Evolutionary conservation across 2,329 filamentous ascomycete species (phyloP).

Genomic region (Sporothrix humicola): DNA sequence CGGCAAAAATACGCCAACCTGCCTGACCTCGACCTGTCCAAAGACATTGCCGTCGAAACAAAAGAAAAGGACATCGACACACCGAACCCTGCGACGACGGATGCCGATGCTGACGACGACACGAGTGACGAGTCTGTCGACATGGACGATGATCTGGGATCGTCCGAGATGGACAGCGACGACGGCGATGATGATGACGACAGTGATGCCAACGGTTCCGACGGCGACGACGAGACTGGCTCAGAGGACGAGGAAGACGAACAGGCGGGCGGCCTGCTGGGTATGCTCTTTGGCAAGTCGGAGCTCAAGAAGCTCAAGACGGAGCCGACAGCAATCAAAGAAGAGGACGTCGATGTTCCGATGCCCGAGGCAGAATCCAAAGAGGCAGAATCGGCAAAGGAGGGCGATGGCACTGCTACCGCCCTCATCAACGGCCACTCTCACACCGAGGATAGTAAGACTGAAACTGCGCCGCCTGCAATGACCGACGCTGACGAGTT

Average conservation of each 20-base stretch:
- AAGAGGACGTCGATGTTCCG: slow-evolving; percentile 41
- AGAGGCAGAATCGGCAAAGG: slow-evolving; percentile 45
- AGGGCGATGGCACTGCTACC: neutral
- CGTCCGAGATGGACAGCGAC: slow-evolving; percentile 59
- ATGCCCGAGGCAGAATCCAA: slow-evolving; percentile 45
- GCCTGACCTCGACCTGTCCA: slow-evolving; percentile 52
- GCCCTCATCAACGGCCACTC: slow-evolving; percentile 16
- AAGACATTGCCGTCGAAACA: slow-evolving; percentile 38
- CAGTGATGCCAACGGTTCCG: slow-evolving; percentile 54
- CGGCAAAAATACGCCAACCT: slow-evolving; percentile 71
- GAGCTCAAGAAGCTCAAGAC: slow-evolving; percentile 60
- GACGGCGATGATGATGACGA: slow-evolving; percentile 48
- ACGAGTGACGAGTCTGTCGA: slow-evolving; percentile 68
- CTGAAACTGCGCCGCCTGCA: neutral
- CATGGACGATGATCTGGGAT: slow-evolving; percentile 71
- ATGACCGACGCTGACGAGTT: slow-evolving; percentile 29
- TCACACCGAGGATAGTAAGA: neutral
- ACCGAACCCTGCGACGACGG: slow-evolving; percentile 39
- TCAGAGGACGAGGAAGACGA: slow-evolving; percentile 49
- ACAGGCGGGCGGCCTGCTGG: slow-evolving; percentile 57
- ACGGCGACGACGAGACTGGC: slow-evolving; percentile 51
- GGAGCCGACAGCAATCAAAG: slow-evolving; percentile 44
- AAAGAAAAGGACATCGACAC: slow-evolving; percentile 38
- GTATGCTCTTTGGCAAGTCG: slow-evolving; percentile 64
- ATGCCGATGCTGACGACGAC: slow-evolving; percentile 40